Evolutionary conservation across 2,329 filamentous ascomycete genomes (phyloP).

Genomic region (Coniella vitis): DNA sequence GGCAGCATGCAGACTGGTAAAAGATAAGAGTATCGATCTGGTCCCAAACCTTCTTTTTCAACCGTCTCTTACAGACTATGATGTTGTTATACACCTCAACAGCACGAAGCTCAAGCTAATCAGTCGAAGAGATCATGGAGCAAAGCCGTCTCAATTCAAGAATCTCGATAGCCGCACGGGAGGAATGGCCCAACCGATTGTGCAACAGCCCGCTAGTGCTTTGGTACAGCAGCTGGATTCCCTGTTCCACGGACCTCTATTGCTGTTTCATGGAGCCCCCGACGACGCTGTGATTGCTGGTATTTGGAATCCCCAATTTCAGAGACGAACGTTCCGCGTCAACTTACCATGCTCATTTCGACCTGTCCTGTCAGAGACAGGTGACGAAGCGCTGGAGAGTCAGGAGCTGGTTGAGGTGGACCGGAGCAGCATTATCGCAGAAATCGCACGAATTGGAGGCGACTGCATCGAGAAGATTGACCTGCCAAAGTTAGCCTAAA

Average conservation of each 20-base stretch:
- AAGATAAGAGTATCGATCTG: slow-evolving; percentile 44
- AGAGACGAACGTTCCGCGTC: slow-evolving; percentile 58
- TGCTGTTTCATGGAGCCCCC: slow-evolving; percentile 71
- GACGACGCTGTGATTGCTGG: slow-evolving; percentile 49
- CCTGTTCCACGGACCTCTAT: slow-evolving; percentile 60
- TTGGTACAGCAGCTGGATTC: slow-evolving; percentile 62
- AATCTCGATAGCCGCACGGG: slow-evolving; percentile 63
- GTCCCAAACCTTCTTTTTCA: slow-evolving; percentile 60
- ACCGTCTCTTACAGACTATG: slow-evolving; percentile 69
- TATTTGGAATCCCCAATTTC: slow-evolving; percentile 51
- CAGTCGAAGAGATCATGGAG: slow-evolving; percentile 25
- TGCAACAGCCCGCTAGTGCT: slow-evolving; percentile 53
- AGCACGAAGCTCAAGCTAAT: slow-evolving; percentile 41
- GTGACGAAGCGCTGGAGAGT: slow-evolving; percentile 30
- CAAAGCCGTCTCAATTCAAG: slow-evolving; percentile 58
- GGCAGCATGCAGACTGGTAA: slow-evolving; percentile 60
- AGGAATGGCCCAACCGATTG: slow-evolving; percentile 38
- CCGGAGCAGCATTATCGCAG: slow-evolving; percentile 58
- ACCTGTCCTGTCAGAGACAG: slow-evolving; percentile 31
- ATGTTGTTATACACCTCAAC: slow-evolving; percentile 73
- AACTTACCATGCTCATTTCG: slow-evolving; percentile 63
- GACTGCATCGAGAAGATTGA: slow-evolving; percentile 65
- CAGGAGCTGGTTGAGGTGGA: slow-evolving; percentile 55
- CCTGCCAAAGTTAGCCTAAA: slow-evolving; percentile 6
- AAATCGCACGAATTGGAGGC: slow-evolving; percentile 64